Conservation (phyloP, 2,329 filamentous ascomycete species). For the Pseudogymnoascus verrucosus region DNA sequence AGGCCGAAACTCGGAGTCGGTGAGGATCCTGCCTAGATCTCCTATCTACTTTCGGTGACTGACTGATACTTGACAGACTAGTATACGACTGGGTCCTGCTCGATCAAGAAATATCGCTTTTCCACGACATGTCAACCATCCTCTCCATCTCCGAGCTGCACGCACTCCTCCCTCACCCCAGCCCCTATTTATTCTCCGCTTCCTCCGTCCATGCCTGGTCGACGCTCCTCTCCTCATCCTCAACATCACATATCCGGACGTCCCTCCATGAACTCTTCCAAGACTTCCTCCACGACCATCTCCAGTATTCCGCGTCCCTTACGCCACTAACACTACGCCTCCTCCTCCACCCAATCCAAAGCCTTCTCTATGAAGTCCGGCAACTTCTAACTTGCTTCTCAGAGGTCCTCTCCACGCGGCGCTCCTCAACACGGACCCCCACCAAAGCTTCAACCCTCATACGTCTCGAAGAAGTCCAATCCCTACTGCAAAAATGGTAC, state of each 20-base stretch:
- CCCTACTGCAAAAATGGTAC: constrained; percentile 58
- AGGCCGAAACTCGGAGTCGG: constrained; percentile 56
- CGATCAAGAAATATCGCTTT: constrained; percentile 62
- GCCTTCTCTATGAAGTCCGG: constrained; percentile 54
- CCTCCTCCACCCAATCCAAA: constrained; percentile 60
- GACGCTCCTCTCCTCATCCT: neutral
- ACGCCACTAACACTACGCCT: constrained; percentile 54
- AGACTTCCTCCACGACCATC: constrained; percentile 57
- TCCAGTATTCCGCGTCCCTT: constrained; percentile 38
- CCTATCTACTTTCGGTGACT: constrained; percentile 5
- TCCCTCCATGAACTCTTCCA: constrained; percentile 60
- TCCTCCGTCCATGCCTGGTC: neutral
- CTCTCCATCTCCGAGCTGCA: constrained; percentile 58
- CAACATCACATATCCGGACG: constrained; percentile 26
- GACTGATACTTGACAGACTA: constrained; percentile 38
- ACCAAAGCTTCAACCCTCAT: constrained; percentile 52
- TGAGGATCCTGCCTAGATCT: constrained; percentile 28
- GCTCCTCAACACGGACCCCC: constrained; percentile 35
- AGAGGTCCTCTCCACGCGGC: constrained; percentile 41
- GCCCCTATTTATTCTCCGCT: constrained; percentile 23
- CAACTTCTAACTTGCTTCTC: constrained; percentile 60
- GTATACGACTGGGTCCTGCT: constrained; percentile 72
- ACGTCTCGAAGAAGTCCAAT: constrained; percentile 57
- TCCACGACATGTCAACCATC: constrained; percentile 54
- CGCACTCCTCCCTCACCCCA: constrained; percentile 47